Percentiles rank a stretch among this genome's conserved stretches.
phyloP scores from a whole-genome alignment of 2,329 filamentous ascomycete genomes.

The Microdochium trichocladiopsis region DNA sequence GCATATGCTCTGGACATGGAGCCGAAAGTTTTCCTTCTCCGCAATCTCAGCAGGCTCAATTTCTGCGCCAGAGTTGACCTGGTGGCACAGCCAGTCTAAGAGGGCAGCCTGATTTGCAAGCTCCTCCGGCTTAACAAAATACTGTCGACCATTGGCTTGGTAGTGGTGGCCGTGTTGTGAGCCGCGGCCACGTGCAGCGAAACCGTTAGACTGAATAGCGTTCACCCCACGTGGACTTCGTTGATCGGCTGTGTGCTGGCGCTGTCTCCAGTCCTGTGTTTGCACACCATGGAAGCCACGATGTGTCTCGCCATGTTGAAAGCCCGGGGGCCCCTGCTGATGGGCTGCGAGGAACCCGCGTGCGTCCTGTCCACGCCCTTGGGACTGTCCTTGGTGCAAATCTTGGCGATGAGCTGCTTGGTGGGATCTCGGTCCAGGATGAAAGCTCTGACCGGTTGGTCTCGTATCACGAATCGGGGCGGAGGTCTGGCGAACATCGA shows the following conservation, averaged over 20 bases:
- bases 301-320: not conserved
- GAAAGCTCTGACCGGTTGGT: conserved; percentile 15
- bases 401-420: not conserved
- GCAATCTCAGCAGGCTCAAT: conserved; percentile 57
- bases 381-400: not conserved
- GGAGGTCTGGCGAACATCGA: conserved; percentile 35
- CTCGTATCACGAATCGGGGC: conserved; percentile 13
- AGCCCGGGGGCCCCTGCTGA: not conserved
- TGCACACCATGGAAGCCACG: not conserved
- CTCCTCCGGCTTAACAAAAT: conserved; percentile 30
- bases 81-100: conserved; percentile 39
- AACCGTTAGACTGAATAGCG: not conserved
- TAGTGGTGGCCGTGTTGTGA: not conserved
- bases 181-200: not conserved
- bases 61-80: conserved; percentile 50
- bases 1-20: conserved; percentile 57
- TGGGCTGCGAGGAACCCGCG: not conserved
- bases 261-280: not conserved
- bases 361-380: not conserved
- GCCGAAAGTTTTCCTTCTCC: conserved; percentile 66
- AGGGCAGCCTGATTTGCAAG: conserved; percentile 38
- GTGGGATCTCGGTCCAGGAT: not conserved
- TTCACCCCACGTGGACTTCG: not conserved
- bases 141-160: conserved; percentile 14
- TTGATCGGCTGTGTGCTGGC: not conserved